These are phyloP conservation scores for Wallacemonas sp. DNA, from an alignment of 208 protist genomes.

Conservation along the genomic window DNA sequence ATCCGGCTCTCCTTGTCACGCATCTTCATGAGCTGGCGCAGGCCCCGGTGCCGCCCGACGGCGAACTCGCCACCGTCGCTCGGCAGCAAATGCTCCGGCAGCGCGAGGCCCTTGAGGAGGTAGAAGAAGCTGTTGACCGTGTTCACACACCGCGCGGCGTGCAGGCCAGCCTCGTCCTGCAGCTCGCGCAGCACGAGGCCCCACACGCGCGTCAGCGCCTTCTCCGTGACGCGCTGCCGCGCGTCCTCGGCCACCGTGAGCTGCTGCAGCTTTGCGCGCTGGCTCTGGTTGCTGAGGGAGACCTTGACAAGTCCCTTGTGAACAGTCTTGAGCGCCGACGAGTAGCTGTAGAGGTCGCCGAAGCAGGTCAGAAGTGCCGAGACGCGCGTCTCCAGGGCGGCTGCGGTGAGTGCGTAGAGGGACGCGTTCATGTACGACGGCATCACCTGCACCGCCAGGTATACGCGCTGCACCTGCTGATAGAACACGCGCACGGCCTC, in stretches of 20 bases:
- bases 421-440: slow-evolving; percentile 49
- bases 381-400: slow-evolving; percentile 52
- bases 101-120: slow-evolving; percentile 63
- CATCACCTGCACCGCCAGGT: slow-evolving; percentile 44
- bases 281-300: slow-evolving; percentile 51
- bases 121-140: slow-evolving; percentile 65
- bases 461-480: slow-evolving; percentile 71
- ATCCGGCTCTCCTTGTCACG: slow-evolving; percentile 44
- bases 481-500: slow-evolving; percentile 50
- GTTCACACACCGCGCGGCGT: slow-evolving; percentile 61
- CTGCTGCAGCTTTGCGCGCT: slow-evolving; percentile 34
- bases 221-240: slow-evolving; percentile 40
- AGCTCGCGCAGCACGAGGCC: slow-evolving; percentile 63
- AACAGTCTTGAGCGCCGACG: slow-evolving; percentile 39
- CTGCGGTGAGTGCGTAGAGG: slow-evolving; percentile 43
- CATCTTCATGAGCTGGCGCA: slow-evolving; percentile 73
- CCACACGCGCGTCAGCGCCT: slow-evolving; percentile 54
- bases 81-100: slow-evolving; percentile 62
- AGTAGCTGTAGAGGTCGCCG: slow-evolving; percentile 49
- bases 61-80: slow-evolving; percentile 32
- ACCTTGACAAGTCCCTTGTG: slow-evolving; percentile 63
- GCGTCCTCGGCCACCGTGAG: slow-evolving; percentile 50
- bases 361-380: slow-evolving; percentile 53
- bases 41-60: slow-evolving; percentile 68
- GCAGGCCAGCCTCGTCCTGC: slow-evolving; percentile 73